Conservation (phyloP, 208 protist genomes). For the Crithidia bombi region DNA sequence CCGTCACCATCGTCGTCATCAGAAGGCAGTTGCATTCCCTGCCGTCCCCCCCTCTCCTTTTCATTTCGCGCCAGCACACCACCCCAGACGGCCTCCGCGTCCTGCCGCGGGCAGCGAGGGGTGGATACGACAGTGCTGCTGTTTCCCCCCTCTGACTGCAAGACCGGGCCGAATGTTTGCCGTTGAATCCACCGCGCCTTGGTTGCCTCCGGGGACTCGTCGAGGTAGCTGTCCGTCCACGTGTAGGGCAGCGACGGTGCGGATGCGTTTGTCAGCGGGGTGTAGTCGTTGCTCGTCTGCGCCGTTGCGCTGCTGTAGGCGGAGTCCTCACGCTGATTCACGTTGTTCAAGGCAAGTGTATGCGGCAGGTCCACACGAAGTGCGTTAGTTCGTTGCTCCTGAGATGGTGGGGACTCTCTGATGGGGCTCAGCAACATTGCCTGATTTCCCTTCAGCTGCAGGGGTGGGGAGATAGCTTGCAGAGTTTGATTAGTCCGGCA, state of each 20-base stretch:
- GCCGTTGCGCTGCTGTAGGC: not conserved
- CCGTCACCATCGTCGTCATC: not conserved
- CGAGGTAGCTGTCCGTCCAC: conserved; percentile 45
- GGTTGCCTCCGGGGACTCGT: conserved; percentile 26
- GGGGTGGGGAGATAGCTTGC: not conserved
- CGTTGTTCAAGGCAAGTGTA: not conserved
- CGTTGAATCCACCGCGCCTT: conserved; percentile 38
- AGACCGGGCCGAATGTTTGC: conserved; percentile 44
- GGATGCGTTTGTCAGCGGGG: conserved; percentile 1
- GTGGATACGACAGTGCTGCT: conserved; percentile 29
- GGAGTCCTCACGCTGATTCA: not conserved
- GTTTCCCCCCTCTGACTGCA: conserved; percentile 40
- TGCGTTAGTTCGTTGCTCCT: not conserved
- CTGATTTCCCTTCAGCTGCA: not conserved
- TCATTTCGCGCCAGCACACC: conserved; percentile 12
- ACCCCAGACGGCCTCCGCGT: conserved; percentile 28
- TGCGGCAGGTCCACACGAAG: not conserved
- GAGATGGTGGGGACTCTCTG: not conserved
- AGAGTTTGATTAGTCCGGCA: not conserved
- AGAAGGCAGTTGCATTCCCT: not conserved
- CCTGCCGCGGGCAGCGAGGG: not conserved
- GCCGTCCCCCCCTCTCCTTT: not conserved
- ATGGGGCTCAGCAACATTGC: not conserved
- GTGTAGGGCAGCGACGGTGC: conserved; percentile 36
- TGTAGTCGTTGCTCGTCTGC: not conserved